These are phyloP conservation scores for Babesia ovata DNA, from an alignment of 169 alveolate genomes.

Conservation along the genomic window DNA sequence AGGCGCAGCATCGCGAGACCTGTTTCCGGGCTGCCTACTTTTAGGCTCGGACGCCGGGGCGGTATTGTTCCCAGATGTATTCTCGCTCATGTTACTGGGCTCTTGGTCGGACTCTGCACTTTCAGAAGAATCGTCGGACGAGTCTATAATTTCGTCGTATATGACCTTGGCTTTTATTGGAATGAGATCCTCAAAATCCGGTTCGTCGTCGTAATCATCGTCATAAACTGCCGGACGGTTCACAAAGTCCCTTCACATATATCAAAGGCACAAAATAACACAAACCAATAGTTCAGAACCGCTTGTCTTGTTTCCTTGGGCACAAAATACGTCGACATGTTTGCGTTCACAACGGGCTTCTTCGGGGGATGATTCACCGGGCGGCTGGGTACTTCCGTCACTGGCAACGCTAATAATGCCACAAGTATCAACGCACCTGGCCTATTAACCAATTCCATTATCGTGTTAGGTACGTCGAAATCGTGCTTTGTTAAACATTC, in stretches of 20 bases:
- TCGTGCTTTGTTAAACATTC: constrained; percentile 43
- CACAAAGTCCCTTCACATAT: constrained; percentile 38
- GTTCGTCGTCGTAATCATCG: constrained; percentile 59
- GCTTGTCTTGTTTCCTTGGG: constrained; percentile 60
- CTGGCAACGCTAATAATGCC: neutral
- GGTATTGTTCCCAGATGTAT: neutral
- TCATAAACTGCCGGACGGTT: constrained; percentile 55
- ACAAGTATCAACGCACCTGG: constrained; percentile 17
- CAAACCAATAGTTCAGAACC: constrained; percentile 66
- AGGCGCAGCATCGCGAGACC: neutral
- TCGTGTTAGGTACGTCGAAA: constrained; percentile 45
- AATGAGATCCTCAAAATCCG: constrained; percentile 10
- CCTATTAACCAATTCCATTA: constrained; percentile 45
- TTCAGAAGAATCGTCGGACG: constrained; percentile 21
- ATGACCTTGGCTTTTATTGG: constrained; percentile 49
- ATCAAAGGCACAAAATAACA: neutral
- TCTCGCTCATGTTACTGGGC: no score
- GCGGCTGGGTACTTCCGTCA: neutral
- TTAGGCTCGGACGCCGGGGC: neutral
- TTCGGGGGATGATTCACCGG: constrained; percentile 4
- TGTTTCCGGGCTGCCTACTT: neutral
- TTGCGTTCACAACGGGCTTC: neutral
- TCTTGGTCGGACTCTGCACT: neutral
- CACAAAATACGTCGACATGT: constrained; percentile 28
- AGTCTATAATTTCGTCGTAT: constrained; percentile 24